phyloP scores from a whole-genome alignment of 768 basidiomycete genomes.

The Phlebiopsis gigantea region DNA sequence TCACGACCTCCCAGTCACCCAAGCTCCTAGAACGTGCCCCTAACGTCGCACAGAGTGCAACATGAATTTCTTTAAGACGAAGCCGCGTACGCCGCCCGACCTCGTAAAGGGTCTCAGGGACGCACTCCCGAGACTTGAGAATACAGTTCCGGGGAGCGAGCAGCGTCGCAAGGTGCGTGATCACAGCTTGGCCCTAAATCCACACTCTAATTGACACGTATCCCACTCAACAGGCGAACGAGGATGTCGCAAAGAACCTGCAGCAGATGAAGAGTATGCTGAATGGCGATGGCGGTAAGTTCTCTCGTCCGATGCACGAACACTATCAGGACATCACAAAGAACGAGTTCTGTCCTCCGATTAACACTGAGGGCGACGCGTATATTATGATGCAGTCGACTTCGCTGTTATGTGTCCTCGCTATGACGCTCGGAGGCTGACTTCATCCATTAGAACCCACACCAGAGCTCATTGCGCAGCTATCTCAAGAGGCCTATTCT shows the following conservation, averaged over 20 bases:
- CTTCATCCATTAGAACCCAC: conserved; percentile 52
- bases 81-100: conserved; percentile 82
- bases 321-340: too few relatives aligned
- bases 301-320: neutral
- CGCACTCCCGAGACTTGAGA: conserved; percentile 71
- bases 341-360: too few relatives aligned
- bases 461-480: conserved; percentile 88
- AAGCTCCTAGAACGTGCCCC: neutral
- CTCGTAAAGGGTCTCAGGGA: conserved; percentile 79
- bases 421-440: neutral
- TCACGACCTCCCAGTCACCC: neutral
- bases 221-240: conserved; percentile 56
- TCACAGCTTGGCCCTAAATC: neutral
- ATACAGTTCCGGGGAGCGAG: conserved; percentile 69
- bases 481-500: conserved; percentile 93
- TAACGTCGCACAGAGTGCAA: neutral
- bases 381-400: neutral
- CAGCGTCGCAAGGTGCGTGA: conserved; percentile 68
- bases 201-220: neutral
- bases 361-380: too few relatives aligned
- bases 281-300: conserved; percentile 81
- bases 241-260: conserved; percentile 85
- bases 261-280: conserved; percentile 87
- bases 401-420: neutral
- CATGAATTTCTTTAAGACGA: conserved; percentile 98